Base-by-base conservation (phyloP, 306 rosid genomes). In the Cucurbita pepo region DNA sequence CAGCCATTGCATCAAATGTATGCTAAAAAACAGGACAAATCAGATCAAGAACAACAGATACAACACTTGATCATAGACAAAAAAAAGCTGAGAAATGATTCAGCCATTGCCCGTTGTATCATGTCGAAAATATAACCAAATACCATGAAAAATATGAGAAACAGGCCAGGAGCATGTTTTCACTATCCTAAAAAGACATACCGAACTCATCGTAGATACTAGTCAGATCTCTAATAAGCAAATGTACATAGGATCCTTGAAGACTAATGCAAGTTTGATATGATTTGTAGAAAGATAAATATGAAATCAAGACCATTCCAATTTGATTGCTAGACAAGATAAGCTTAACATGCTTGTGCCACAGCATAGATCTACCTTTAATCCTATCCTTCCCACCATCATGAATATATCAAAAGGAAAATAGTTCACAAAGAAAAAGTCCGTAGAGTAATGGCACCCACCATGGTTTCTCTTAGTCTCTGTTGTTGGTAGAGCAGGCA, bases 401-500 rank as follows among this genome's bases (percentile, higher is more conserved):
- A 51, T 36, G 15, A 25, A 51, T 36, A 61, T 47, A 47, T 41
- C 25, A 25, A 25, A 74, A 45, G 30, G 52, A 34, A 53, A 57
- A 62, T 22, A 34, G 9, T 60, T 59, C 38, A 59, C 7, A 48
- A 75, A 44, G 15, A 66, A 75, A 37, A 64, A 18, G 10, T 55
- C 44, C 59, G 6, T 36, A 41, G 0, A 57, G 56, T 44, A 76
- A 78, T 55, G 76, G 77, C 13, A 91, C 95, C 57, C 76, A 94
- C 99, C 96, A 76, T 77, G 82, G 78, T 88, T 95, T 85, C 85
- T 95, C 67, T 81, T 77, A 64, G 92, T 82, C 92, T 90, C 92
- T 5, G 96, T 82, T 61, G 87, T 89, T 56, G 99, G 97, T 61
- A 91, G 84, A 36, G 99, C 96, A 55, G 97, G 99, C 85, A 94